phyloP scores from a whole-genome alignment of 257 asterid species.

The Coffea eugenioides region DNA sequence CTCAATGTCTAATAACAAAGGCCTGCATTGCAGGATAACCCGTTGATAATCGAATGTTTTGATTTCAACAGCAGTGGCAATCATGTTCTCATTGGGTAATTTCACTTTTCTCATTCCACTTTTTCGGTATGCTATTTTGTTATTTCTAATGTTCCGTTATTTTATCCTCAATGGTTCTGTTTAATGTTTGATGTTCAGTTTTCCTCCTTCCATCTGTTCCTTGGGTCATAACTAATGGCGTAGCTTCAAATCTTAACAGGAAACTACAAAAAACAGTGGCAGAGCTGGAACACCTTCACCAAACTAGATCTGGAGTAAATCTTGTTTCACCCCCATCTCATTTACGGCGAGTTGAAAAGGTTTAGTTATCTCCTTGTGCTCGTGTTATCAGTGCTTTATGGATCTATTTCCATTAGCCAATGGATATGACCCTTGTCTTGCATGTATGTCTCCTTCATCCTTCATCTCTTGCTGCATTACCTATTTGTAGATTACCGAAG shows the following conservation, averaged over 20 bases:
- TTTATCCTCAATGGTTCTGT: neutral
- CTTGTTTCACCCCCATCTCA: slow-evolving; percentile 53
- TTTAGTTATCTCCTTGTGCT: slow-evolving; percentile 20
- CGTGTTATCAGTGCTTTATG: neutral
- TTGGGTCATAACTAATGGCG: neutral
- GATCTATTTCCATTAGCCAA: neutral
- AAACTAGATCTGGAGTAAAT: slow-evolving; percentile 52
- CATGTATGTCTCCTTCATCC: neutral
- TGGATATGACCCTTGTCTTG: neutral
- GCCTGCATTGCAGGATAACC: slow-evolving; percentile 56
- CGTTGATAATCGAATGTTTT: slow-evolving; percentile 75
- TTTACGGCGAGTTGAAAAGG: slow-evolving; percentile 54
- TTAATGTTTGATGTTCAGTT: neutral
- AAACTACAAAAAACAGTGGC: slow-evolving; percentile 62
- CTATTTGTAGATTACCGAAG: slow-evolving; percentile 46
- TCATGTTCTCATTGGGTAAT: slow-evolving; percentile 70
- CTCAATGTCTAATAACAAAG: neutral
- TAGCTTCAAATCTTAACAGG: slow-evolving; percentile 33
- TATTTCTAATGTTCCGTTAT: neutral
- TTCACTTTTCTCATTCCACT: slow-evolving; percentile 2
- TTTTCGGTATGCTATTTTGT: neutral
- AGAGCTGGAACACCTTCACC: slow-evolving; percentile 57
- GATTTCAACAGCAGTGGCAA: slow-evolving; percentile 70
- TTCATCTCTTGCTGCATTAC: slow-evolving; percentile 8
- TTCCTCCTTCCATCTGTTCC: neutral